phyloP scores from a whole-genome alignment of 192 early-diverging fungal genomes.

The Coemansia sp. region DNA sequence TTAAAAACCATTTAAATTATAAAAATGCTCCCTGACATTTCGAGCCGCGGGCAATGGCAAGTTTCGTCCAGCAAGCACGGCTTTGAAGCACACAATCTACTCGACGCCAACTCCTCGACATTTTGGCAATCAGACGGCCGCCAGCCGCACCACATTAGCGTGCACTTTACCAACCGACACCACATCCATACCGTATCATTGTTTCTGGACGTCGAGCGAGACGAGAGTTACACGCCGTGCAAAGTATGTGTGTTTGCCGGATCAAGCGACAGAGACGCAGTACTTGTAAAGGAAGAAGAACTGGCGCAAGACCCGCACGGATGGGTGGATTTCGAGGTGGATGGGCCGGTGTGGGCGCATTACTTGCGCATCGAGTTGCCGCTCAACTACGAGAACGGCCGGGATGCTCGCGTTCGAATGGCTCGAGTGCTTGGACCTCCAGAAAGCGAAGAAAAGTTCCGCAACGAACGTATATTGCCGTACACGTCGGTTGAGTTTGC shows the following conservation, averaged over 20 bases:
- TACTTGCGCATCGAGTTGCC: conserved; percentile 40
- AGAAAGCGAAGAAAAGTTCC: conserved; percentile 18
- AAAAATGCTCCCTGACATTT: conserved; percentile 4
- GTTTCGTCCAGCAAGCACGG: conserved; percentile 43
- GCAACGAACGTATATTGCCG: conserved; percentile 33
- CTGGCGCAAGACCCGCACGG: conserved; percentile 28
- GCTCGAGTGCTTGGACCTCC: conserved; percentile 36
- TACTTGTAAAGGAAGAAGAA: conserved; percentile 17
- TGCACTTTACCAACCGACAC: conserved; percentile 24
- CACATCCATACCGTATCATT: conserved; percentile 31
- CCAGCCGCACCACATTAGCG: conserved; percentile 37
- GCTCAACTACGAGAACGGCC: conserved; percentile 43
- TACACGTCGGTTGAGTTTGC: conserved; percentile 31
- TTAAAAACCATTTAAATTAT: no score
- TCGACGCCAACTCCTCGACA: conserved; percentile 25
- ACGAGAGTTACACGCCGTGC: conserved; percentile 55
- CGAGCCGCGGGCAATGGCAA: conserved; percentile 17
- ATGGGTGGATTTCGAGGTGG: conserved; percentile 29
- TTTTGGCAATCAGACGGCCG: conserved; percentile 55
- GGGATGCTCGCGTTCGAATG: conserved; percentile 40
- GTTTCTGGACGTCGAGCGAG: conserved; percentile 32
- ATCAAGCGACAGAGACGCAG: conserved; percentile 28
- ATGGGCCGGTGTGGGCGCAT: conserved; percentile 32
- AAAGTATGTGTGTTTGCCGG: conserved; percentile 22
- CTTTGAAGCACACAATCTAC: conserved; percentile 22